Conservation (phyloP, 306 rosid species). For the Fagus sylvatica region DNA sequence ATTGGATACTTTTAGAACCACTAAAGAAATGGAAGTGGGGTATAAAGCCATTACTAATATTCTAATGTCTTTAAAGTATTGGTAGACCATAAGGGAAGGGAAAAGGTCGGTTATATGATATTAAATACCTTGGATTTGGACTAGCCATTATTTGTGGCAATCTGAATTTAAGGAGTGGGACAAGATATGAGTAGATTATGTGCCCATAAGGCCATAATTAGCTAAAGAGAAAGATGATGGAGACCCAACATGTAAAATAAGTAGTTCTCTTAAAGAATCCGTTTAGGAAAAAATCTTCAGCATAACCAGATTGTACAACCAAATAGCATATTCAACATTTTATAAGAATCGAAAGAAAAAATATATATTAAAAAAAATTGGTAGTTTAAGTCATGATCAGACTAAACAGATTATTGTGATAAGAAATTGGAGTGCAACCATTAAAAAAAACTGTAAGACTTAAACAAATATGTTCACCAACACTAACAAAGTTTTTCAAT, state of each 20-base stretch:
- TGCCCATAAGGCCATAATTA: constrained; percentile 28
- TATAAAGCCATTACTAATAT: constrained; percentile 18
- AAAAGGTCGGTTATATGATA: constrained; percentile 24
- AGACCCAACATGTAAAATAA: constrained; percentile 32
- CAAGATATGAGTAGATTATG: constrained; percentile 22
- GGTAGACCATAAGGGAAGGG: constrained; percentile 26
- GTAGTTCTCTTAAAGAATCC: constrained; percentile 2
- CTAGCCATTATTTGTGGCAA: constrained; percentile 27
- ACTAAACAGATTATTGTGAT: too few relatives aligned
- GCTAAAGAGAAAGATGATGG: constrained; percentile 14
- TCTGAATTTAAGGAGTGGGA: constrained; percentile 14
- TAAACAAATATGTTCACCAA: neutral
- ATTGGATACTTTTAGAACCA: constrained; percentile 25
- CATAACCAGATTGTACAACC: too few relatives aligned
- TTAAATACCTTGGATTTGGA: constrained; percentile 25
- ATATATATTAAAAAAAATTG: too few relatives aligned
- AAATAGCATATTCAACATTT: too few relatives aligned
- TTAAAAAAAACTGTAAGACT: too few relatives aligned
- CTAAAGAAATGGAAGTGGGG: neutral
- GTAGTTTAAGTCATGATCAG: too few relatives aligned
- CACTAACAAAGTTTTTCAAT: neutral
- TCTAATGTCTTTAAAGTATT: constrained; percentile 20
- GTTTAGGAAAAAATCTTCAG: neutral
- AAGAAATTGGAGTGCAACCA: too few relatives aligned
- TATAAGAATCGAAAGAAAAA: too few relatives aligned